Evolutionary conservation across 1,284 basidiomycete genomes (phyloP).

Genomic region (Sporisorium reilianum): DNA sequence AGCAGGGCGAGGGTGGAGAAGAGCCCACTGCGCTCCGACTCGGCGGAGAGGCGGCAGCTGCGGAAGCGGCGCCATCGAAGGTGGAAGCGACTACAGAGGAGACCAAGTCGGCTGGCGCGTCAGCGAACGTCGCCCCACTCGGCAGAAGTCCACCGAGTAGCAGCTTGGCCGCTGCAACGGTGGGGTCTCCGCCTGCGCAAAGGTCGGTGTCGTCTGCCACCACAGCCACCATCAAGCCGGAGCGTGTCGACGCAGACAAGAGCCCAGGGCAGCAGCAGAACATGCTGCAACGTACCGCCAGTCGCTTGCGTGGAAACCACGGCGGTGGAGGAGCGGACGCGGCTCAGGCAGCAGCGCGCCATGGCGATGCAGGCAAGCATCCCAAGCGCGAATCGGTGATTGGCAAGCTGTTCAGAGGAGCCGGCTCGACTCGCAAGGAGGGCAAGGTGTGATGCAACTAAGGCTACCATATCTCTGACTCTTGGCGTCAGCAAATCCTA

Average conservation of each 20-base stretch:
- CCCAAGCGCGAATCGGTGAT: conserved; percentile 41
- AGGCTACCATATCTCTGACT: too few species aligned
- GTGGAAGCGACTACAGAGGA: background rate
- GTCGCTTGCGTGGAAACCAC: conserved; percentile 17
- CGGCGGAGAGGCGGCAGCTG: background rate
- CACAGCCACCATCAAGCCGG: conserved; percentile 27
- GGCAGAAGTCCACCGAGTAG: background rate
- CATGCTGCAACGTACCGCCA: conserved; percentile 37
- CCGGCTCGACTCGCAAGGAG: conserved; percentile 27
- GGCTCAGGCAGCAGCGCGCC: background rate
- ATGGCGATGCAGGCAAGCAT: conserved; percentile 1
- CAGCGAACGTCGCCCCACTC: background rate
- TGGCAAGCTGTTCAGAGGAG: conserved; percentile 44
- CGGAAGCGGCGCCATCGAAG: background rate
- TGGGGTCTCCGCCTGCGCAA: conserved; percentile 12
- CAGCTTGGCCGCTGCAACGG: conserved; percentile 1
- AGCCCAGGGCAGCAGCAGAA: conserved; percentile 9
- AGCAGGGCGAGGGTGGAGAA: conserved; percentile 10
- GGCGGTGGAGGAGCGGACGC: background rate
- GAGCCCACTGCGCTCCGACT: conserved; percentile 25
- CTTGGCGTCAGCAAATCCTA: background rate
- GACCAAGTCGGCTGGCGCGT: background rate
- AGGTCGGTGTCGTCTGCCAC: conserved; percentile 24
- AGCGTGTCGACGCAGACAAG: conserved; percentile 11
- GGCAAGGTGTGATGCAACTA: conserved; percentile 22